Evolutionary conservation across 2,329 filamentous ascomycete genomes (phyloP), one percentile per base, ranked within the genome.

Genomic region (Chrysoporthe austroafricana): DNA sequence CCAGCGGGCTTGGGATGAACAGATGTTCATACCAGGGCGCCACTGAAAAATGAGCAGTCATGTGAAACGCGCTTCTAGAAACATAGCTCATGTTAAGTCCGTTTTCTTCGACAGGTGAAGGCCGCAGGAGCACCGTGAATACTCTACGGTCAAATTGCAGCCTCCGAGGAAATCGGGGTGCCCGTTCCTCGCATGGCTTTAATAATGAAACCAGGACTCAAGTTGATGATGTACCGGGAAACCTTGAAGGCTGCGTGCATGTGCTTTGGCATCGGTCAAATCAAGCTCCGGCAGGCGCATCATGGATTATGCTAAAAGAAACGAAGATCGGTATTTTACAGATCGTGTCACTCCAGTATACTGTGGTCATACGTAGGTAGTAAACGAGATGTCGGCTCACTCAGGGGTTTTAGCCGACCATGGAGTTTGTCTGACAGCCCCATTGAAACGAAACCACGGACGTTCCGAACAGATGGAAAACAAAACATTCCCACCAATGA

Each of bases 401-500:
- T 54, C 50, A 16, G 21, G 50, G 13, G 21, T 4, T 54, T 26
- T 54, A 34, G 21, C 50, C 26, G 50, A 34, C 26, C 50, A 9
- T 32, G 4, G 50, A 54, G 26, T 34, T 14, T 54, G 48, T 11
- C 50, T 34, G 26, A 16, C 50, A 32, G 63, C 66, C 63, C 58
- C 62, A 59, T 65, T 43, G 59, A 66, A 69, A 69, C 67, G 62
- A 63, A 63, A 69, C 67, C 44, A 52, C 60, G 62, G 50, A 34
- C 58, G 63, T 69, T 66, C 63, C 67, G 62, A 58, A 63, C 67
- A 66, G 36, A 66, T 54, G 36, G 57, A 43, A 3, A 11, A 21
- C 43, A 54, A 26, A 62, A 59, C 26, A 63, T 48, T 66, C 61
- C 67, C 67, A 69, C 67, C 67, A 66, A 69, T 69, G 7, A 48